Percentiles rank a stretch among this genome's conserved stretches.
Conservation (phyloP, 2,329 filamentous ascomycete genomes). For the Corinectria fuckeliana region DNA sequence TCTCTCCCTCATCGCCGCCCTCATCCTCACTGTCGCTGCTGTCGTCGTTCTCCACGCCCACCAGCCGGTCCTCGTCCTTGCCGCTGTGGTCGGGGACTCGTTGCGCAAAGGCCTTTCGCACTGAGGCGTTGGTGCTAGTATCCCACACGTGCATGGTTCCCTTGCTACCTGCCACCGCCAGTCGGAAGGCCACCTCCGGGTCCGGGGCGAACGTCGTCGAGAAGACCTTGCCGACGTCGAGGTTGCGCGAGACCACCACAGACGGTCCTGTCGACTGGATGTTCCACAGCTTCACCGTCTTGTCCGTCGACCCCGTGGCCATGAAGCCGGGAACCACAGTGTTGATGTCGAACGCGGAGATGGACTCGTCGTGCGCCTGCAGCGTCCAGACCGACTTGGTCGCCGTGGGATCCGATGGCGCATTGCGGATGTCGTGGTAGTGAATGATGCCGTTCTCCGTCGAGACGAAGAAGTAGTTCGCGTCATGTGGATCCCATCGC, state of each 20-base stretch:
- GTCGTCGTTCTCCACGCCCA: constrained; percentile 73
- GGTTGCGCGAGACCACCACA: constrained; percentile 89
- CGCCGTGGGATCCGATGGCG: constrained; percentile 72
- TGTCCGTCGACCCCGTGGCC: constrained; percentile 92
- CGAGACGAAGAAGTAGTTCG: constrained; percentile 93
- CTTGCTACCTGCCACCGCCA: constrained; percentile 94
- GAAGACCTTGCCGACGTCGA: constrained; percentile 95
- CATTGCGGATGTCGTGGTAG: constrained; percentile 84
- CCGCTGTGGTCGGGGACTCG: constrained; percentile 64
- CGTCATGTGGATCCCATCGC: constrained; percentile 90
- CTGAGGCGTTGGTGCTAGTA: constrained; percentile 88
- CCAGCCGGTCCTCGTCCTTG: constrained; percentile 75
- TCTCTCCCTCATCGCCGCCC: constrained; percentile 61
- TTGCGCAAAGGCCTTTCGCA: constrained; percentile 82
- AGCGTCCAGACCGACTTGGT: constrained; percentile 93
- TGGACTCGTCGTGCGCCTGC: constrained; percentile 91
- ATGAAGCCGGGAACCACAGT: constrained; percentile 88
- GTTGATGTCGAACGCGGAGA: constrained; percentile 94
- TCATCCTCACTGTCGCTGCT: constrained; percentile 70
- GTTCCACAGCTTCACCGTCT: constrained; percentile 97
- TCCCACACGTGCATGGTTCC: constrained; percentile 95
- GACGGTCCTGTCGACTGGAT: constrained; percentile 79
- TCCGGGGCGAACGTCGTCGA: constrained; percentile 90
- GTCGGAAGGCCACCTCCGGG: constrained; percentile 85
- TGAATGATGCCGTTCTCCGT: constrained; percentile 93